phyloP scores from a whole-genome alignment of 345 rosid genomes.

The Melaleuca alternifolia region DNA sequence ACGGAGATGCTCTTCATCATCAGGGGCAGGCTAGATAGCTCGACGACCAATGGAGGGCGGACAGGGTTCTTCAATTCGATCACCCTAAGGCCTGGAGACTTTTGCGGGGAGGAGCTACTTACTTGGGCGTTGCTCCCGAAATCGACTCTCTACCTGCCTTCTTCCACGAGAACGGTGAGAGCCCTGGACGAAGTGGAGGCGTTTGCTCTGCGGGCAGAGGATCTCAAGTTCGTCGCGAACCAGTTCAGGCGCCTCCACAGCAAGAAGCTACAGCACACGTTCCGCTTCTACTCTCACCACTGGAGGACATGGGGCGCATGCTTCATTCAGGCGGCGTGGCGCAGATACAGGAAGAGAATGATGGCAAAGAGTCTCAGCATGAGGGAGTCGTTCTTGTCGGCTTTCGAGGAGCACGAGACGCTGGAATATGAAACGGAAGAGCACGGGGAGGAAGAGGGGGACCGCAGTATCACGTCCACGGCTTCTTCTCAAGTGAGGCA shows the following conservation, averaged over 20 bases:
- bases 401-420: constrained; percentile 2
- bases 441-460: constrained; percentile 3
- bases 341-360: constrained; percentile 20
- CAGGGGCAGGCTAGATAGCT: constrained; percentile 45
- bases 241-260: constrained; percentile 48
- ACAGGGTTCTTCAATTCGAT: constrained; percentile 43
- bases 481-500: constrained; percentile 18
- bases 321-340: constrained; percentile 48
- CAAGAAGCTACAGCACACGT: constrained; percentile 44
- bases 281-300: constrained; percentile 42
- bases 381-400: constrained; percentile 15
- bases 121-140: constrained; percentile 45
- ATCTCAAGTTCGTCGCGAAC: constrained; percentile 41
- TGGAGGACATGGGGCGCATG: constrained; percentile 52
- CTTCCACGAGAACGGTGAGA: constrained; percentile 41
- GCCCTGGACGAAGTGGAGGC: constrained; percentile 44
- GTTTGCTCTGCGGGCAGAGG: constrained; percentile 39
- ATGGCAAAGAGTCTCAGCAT: constrained; percentile 22
- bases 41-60: constrained; percentile 42
- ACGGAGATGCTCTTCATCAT: constrained; percentile 47
- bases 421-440: constrained; percentile 1
- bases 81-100: constrained; percentile 35
- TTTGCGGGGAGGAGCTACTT: constrained; percentile 47
- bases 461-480: neutral
- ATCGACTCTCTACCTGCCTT: constrained; percentile 30